Evolutionary conservation across 495 filamentous ascomycete genomes (phyloP), one percentile per base, ranked within the genome.

Genomic region (Astrothelium macrocarpum): DNA sequence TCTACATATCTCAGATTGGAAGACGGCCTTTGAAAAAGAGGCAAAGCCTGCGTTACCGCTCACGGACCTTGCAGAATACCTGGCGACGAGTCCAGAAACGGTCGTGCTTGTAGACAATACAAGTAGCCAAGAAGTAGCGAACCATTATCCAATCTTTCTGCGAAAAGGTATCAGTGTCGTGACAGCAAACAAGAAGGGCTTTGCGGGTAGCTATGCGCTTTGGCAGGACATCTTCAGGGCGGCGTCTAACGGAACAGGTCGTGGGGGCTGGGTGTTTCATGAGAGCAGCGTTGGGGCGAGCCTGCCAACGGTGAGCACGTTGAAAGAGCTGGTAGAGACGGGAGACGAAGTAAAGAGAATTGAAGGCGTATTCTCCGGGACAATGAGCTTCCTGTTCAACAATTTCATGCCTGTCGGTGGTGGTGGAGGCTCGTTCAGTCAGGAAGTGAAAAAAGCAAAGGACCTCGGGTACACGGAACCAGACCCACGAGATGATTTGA

Each of bases 131-230:
- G 81, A 83, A 53, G 78, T 98, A 11, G 94, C 93, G 1, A 78
- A 85, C 62, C 72, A 80, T 18, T 97, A 98, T 76, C 91, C 93
- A 1, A 66, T 77, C 23, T 88, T 93, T 73, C 81, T 98, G 63
- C 78, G 79, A 62, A 79, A 82, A 32, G 93, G 92, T 12, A 87
- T 98, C 76, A 89, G 82, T 68, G 83, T 97, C 72, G 91, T 96
- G 34, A 97, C 94, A 0, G 91, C 94, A 16, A 98, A 96, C 80
- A 98, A 98, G 79, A 97, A 97, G 75, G 93, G 88, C 3, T 97
- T 98, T 76, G 93, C 89, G 2, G 82, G 84, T 36, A 82, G 81
- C 34, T 81, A 88, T 61, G 76, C 81, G 62, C 78, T 95, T 56
- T 98, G 91, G 90, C 79, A 88, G 65, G 81, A 84, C 56, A 96